Conservation (phyloP, 371 early-diverging fungal genomes). For the Mucor ambiguus region DNA sequence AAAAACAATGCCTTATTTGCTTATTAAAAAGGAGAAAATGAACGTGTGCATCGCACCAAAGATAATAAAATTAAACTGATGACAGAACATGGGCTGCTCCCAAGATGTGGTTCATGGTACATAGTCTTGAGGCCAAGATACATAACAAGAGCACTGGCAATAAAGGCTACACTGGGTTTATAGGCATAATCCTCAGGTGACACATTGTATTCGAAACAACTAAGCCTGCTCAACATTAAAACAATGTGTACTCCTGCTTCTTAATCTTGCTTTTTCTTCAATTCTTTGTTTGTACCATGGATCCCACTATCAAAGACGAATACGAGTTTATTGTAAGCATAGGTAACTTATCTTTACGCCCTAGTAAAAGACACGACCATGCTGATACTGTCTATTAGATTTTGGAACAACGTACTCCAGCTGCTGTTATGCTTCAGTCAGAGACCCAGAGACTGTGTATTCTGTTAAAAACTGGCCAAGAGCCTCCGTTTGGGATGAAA, state of each 20-base stretch:
- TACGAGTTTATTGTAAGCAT: slow-evolving; percentile 7
- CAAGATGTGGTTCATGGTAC: background rate
- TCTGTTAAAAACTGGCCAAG: slow-evolving; percentile 5
- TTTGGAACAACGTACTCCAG: slow-evolving; percentile 9
- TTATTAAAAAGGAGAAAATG: background rate
- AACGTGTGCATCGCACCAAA: no score
- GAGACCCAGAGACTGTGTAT: background rate
- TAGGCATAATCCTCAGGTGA: background rate
- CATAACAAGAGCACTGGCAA: background rate
- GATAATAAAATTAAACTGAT: no score
- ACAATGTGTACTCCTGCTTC: background rate
- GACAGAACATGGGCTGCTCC: no score
- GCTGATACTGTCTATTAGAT: background rate
- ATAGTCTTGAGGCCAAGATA: background rate
- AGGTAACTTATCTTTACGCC: background rate
- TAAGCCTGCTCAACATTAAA: background rate
- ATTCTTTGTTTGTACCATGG: background rate
- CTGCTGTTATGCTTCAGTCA: slow-evolving; percentile 2
- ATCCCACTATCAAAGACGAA: background rate
- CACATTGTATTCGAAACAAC: background rate
- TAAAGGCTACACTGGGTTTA: no score
- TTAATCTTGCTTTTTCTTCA: background rate
- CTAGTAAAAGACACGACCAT: background rate
- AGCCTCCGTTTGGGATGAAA: background rate
- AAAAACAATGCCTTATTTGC: background rate